Evolutionary conservation across 176 grass and related monocot species (phyloP).

Genomic region (Lolium rigidum): DNA sequence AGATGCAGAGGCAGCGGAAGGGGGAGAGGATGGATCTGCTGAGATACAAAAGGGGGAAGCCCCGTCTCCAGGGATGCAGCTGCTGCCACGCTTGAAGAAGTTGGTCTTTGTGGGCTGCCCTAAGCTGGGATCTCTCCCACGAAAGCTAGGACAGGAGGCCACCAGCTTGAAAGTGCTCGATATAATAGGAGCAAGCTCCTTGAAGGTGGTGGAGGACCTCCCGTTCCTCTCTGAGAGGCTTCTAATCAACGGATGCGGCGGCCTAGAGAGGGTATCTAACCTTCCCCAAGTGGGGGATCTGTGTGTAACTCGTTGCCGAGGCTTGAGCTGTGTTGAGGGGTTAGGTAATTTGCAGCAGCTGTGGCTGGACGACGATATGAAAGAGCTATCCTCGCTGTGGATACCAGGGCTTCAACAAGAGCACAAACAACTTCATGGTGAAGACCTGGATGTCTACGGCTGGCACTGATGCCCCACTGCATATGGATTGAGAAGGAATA

Average conservation of each 20-base stretch:
- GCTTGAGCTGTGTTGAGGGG: constrained; percentile 36
- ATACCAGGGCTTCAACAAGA: not conserved
- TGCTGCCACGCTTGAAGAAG: not conserved
- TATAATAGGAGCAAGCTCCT: not conserved
- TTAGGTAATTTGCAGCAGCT: constrained; percentile 3
- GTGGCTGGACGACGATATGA: not conserved
- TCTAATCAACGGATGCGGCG: not conserved
- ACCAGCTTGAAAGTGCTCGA: not conserved
- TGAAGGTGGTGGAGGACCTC: not conserved
- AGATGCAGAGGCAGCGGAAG: not conserved
- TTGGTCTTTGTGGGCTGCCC: not conserved
- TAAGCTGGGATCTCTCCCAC: constrained; percentile 39
- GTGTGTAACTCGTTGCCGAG: not conserved
- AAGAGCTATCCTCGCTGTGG: constrained; percentile 16
- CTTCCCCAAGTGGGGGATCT: constrained; percentile 25
- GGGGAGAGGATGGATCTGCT: not conserved
- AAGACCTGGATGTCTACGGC: no score
- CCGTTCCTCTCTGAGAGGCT: not conserved
- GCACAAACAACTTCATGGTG: no score
- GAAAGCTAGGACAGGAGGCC: constrained; percentile 2
- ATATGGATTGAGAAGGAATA: no score
- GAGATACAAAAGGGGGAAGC: not conserved
- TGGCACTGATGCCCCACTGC: no score
- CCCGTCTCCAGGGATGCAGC: not conserved
- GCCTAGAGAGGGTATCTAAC: constrained; percentile 35